Evolutionary conservation across 2,329 filamentous ascomycete genomes (phyloP), one percentile per base, ranked within the genome.

Genomic region (Gyromitra esculenta): DNA sequence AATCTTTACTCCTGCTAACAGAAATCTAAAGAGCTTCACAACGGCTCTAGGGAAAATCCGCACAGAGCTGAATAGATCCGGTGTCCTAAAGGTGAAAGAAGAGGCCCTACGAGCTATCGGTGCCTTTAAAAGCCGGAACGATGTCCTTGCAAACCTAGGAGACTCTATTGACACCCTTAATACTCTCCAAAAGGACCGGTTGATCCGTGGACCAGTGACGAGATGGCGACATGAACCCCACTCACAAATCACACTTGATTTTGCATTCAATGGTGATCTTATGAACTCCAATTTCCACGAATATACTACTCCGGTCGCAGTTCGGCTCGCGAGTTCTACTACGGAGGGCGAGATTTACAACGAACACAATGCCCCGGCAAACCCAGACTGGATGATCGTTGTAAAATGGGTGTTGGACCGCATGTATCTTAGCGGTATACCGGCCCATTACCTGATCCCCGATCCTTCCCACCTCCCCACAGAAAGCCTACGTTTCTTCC

Each of bases 401-500:
- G 78, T 84, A 3, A 60, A 69, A 0, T 86, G 82, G 82, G 31
- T 86, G 0, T 11, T 84, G 0, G 84, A 86, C 70, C 79, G 79
- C 1, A 80, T 85, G 69, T 85, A 82, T 69, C 81, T 87, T 0
- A 69, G 64, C 0, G 80, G 81, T 0, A 81, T 87, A 0, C 85
- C 85, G 0, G 79, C 83, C 0, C 84, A 86, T 45, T 85, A 83
- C 73, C 80, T 86, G 0, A 78, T 87, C 7, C 60, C 82, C 0
- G 85, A 87, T 43, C 83, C 84, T 0, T 80, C 75, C 0, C 78
- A 83, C 48, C 79, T 87, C 0, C 82, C 80, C 0, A 45, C 62
- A 4, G 86, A 87, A 75, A 82, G 70, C 8, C 65, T 87, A 0
- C 82, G 85, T 0, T 85, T 86, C 81, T 87, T 87, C 80, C 70